These are phyloP conservation scores for Phytophthora pseudosyringae DNA, from an alignment of 352 stramenopile genomes.

Conservation along the genomic window DNA sequence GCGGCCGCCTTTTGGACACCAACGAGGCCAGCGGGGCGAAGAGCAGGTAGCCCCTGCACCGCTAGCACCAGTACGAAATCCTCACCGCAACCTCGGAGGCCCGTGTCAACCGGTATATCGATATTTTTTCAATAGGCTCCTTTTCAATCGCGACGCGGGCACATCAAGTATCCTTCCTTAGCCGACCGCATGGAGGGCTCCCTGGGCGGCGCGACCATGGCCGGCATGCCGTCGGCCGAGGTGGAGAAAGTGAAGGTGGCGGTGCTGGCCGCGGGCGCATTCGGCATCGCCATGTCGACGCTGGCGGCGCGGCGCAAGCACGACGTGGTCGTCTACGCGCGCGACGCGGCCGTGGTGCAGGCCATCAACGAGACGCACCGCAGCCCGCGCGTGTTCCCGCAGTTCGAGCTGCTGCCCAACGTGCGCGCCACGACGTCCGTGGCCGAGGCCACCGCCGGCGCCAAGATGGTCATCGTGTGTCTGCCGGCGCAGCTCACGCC, in stretches of 20 bases:
- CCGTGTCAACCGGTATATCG: too few species aligned
- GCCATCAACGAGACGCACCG: constrained; percentile 93
- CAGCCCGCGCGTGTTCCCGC: constrained; percentile 92
- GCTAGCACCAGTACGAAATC: too few species aligned
- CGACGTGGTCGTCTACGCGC: constrained; percentile 92
- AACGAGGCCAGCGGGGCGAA: too few species aligned
- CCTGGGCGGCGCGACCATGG: constrained; percentile 59
- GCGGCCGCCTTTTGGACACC: too few species aligned
- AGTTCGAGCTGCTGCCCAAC: constrained; percentile 82
- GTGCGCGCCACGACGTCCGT: constrained; percentile 92
- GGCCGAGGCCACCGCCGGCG: constrained; percentile 83
- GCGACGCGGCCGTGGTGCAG: constrained; percentile 74
- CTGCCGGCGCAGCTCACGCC: constrained; percentile 96
- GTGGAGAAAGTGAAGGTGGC: constrained; percentile 85
- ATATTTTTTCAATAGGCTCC: background rate
- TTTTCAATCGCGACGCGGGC: background rate
- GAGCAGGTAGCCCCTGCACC: too few species aligned
- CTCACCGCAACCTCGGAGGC: too few species aligned
- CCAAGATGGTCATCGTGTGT: constrained; percentile 95
- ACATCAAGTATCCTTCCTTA: too few species aligned
- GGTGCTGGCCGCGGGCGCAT: constrained; percentile 95
- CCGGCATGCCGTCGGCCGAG: constrained; percentile 71
- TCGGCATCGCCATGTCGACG: constrained; percentile 95
- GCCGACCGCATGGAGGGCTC: constrained; percentile 45
- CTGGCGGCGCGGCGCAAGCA: constrained; percentile 92